Evolutionary conservation across 2,329 filamentous ascomycete species (phyloP).

Genomic region (Paracamarosporium sp.): DNA sequence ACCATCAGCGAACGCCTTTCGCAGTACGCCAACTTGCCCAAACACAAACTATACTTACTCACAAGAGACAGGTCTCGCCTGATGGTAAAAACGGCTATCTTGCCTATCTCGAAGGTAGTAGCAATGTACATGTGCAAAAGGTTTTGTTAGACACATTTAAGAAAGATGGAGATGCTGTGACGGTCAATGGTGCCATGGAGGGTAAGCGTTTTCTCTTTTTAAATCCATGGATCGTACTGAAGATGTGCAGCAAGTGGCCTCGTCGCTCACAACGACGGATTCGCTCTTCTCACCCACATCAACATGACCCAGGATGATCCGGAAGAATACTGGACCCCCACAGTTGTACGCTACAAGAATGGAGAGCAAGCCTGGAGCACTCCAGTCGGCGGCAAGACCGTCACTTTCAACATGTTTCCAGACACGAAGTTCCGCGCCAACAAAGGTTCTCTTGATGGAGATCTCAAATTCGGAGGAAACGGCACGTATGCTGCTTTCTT

Average conservation of each 20-base stretch:
- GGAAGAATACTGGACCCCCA: neutral
- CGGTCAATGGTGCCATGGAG: neutral
- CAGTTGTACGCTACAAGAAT: neutral
- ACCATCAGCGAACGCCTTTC: neutral
- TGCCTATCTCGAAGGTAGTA: neutral
- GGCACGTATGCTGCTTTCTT: neutral
- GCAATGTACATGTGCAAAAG: neutral
- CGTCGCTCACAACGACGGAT: neutral
- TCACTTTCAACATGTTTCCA: neutral
- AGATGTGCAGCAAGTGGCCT: neutral
- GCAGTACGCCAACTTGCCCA: neutral
- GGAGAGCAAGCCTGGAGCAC: neutral
- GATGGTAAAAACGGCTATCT: neutral
- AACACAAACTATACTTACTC: neutral
- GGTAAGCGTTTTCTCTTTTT: neutral
- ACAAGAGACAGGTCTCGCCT: neutral
- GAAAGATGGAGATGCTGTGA: neutral
- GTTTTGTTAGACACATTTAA: neutral
- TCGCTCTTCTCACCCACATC: neutral
- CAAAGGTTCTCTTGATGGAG: neutral
- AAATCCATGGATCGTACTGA: neutral
- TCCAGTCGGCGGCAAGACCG: neutral
- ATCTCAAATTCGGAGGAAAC: neutral
- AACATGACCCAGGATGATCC: neutral
- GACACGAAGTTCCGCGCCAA: constrained; percentile 1